phyloP scores from a whole-genome alignment of 805 yeast genomes.

The Pichia phayaonensis region DNA sequence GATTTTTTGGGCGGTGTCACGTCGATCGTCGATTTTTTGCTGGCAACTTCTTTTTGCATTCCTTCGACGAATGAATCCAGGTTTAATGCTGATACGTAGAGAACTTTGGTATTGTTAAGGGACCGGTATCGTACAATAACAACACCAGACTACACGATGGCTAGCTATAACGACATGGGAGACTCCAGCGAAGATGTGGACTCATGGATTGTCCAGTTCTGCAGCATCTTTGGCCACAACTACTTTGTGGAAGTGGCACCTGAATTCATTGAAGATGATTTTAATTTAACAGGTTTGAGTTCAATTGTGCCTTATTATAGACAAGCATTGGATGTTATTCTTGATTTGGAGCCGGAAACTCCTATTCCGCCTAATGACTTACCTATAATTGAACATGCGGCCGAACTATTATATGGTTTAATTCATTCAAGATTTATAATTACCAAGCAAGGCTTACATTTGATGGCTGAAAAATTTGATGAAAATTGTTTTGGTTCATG shows the following conservation, averaged over 20 bases:
- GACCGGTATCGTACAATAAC: too few relatives aligned
- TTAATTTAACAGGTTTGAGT: conserved; percentile 84
- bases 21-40: neutral
- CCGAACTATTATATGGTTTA: conserved; percentile 86
- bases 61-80: neutral
- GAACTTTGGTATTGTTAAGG: neutral
- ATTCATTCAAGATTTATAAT: conserved; percentile 89
- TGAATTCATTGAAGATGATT: conserved; percentile 93
- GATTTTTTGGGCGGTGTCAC: too few relatives aligned
- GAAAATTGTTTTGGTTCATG: conserved; percentile 85
- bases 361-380: conserved; percentile 57
- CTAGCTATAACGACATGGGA: neutral
- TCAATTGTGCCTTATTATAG: conserved; percentile 83
- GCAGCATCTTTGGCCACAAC: conserved; percentile 76
- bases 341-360: conserved; percentile 69
- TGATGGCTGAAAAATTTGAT: conserved; percentile 92
- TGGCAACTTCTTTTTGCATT: neutral
- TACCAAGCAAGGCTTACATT: conserved; percentile 81
- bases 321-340: conserved; percentile 83
- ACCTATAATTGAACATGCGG: conserved; percentile 78
- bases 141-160: neutral
- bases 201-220: conserved; percentile 78
- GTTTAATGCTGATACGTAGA: neutral
- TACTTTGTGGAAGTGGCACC: conserved; percentile 87
- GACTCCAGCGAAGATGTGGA: conserved; percentile 44